Evolutionary conservation across 495 filamentous ascomycete species (phyloP), one percentile per base, ranked within the genome.

Genomic region (Aspergillus sclerotioniger): DNA sequence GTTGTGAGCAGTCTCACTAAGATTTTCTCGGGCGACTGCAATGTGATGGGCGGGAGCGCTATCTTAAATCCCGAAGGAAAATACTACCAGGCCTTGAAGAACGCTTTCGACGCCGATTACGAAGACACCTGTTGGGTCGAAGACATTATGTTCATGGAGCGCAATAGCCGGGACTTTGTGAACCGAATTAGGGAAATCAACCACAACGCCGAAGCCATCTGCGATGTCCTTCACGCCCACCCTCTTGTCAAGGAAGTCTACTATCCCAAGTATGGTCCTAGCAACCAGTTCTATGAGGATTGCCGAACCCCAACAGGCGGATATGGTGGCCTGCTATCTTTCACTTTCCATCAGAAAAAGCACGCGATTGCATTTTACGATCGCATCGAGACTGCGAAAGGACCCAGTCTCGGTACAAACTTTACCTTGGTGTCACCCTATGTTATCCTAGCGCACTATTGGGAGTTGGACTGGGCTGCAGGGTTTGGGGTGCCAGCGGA

Each of bases 31-130:
- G 54, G 54, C 8, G 15, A 13, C 1, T 35, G 16, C 7, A 41
- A 57, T 50, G 54, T 57, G n/a, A 49, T 50, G 46, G 54, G 29
- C 5, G 54, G 54, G 15, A 39, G 54, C 41, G 41, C 41, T 2
- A 44, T 44, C 13, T 15, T 44, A 3, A 44, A 44, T 16, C 41
- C 41, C 1, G 10, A 44, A 44, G 15, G 41, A 2, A n/a, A 15
- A 19, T 16, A 44, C 41, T n/a, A 44, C 19, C 41, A 15, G 41
- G 1, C 10, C 9, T 16, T 44, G 41, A 44, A 44, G 15, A n/a
- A 19, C 2, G 41, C 41, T 2, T 44, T 46, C 44, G 44, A 46
- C 16, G 44, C 44, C 4, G 17, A 16, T 19, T 8, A 15, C 15
- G 44, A 20, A 16, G 44, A 46, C 44, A 46, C 19, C 12, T 21